These are phyloP conservation scores for Hypoxylon trugodes DNA, from an alignment of 495 filamentous ascomycete species.

Conservation along the genomic window DNA sequence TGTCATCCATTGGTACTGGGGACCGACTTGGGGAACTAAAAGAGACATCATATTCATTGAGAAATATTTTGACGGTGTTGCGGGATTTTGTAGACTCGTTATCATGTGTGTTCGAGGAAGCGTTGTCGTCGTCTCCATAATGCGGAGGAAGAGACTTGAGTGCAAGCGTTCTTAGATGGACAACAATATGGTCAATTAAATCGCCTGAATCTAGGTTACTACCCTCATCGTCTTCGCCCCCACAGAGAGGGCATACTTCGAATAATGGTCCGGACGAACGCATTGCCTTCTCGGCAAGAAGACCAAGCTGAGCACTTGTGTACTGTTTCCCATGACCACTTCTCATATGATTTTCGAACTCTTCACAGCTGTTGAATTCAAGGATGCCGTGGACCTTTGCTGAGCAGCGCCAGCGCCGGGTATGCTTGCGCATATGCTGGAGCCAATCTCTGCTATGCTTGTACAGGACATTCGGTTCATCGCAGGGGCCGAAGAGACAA, in stretches of 20 bases:
- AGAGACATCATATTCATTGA: not conserved
- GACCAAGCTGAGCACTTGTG: not conserved
- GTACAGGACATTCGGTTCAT: not conserved
- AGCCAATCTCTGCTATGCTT: not conserved
- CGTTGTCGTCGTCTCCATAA: not conserved
- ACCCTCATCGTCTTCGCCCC: not conserved
- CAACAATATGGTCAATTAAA: conserved; percentile 5
- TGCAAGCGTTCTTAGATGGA: conserved; percentile 9
- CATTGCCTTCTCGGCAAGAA: not conserved
- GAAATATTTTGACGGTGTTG: not conserved
- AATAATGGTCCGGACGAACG: not conserved
- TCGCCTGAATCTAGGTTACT: not conserved
- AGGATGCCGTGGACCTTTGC: not conserved
- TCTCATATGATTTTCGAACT: not conserved
- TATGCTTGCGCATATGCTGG: not conserved
- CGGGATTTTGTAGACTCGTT: not conserved
- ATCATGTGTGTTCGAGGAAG: not conserved
- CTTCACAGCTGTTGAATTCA: not conserved
- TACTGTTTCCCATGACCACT: not conserved
- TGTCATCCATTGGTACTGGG: too few relatives aligned
- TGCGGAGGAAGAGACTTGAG: conserved; percentile 11
- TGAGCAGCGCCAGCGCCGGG: not conserved
- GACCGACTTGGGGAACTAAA: not conserved
- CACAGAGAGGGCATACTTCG: not conserved
- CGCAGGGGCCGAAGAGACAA: not conserved